These are phyloP conservation scores for Kodamaea sagamina DNA, from an alignment of 805 yeast genomes.

Conservation along the genomic window DNA sequence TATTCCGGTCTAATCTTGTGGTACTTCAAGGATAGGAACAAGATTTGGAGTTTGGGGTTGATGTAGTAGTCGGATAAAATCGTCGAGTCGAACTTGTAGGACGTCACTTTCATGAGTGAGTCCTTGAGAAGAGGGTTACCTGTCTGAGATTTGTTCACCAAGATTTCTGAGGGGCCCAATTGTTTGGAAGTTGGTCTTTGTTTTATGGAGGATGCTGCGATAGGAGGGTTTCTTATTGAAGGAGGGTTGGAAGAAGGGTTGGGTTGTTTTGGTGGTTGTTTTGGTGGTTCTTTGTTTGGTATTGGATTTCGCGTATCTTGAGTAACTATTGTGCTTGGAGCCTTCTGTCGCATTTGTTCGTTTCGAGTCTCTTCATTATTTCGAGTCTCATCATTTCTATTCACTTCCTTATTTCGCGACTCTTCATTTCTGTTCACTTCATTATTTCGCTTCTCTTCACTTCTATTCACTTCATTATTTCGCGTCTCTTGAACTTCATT, in stretches of 20 bases:
- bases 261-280: not conserved
- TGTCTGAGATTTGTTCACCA: slow-evolving; percentile 53
- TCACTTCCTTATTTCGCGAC: not conserved
- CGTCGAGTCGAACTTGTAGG: slow-evolving; percentile 56
- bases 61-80: slow-evolving; percentile 64
- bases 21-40: slow-evolving; percentile 69
- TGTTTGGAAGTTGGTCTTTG: not conserved
- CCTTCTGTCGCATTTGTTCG: too few relatives aligned
- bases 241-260: not conserved
- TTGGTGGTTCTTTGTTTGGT: not conserved
- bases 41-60: slow-evolving; percentile 53
- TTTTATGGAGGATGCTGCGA: not conserved
- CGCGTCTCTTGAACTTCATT: not conserved
- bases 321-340: too few relatives aligned
- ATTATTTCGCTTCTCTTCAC: not conserved
- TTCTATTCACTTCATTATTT: not conserved
- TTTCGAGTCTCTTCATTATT: too few relatives aligned
- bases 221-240: not conserved
- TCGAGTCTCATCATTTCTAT: not conserved
- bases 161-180: slow-evolving; percentile 16
- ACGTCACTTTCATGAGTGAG: slow-evolving; percentile 49
- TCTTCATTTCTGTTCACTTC: not conserved
- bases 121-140: slow-evolving; percentile 69
- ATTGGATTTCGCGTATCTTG: too few relatives aligned
- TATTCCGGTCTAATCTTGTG: slow-evolving; percentile 79